Evolutionary conservation across 169 alveolate species (phyloP), one percentile per base, ranked within the genome.

Genomic region (Plasmodium coatneyi): DNA sequence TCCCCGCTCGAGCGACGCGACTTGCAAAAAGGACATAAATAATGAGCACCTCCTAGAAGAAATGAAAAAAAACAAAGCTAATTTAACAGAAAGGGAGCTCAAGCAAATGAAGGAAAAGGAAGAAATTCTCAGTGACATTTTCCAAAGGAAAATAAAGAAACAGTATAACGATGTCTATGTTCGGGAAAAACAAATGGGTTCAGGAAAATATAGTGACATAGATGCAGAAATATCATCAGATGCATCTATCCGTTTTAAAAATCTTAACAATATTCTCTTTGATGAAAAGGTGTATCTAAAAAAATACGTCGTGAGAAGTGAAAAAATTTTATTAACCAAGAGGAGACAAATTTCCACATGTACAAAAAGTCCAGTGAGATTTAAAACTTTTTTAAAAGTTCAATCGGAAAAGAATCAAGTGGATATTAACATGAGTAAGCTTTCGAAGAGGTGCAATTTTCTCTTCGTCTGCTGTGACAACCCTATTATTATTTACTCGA

Each of bases 221-320:
- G 82, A 66, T 66, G 76, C 30, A 66, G 76, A 66, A 22, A 25
- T 30, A 5, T 80, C 84, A 9, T 41, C 95, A 22, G 71, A 80
- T 30, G 74, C 39, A 22, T 43, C 83, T 36, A 30, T 46, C 6
- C 70, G 71, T 7, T 78, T 87, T 87, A 74, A 81, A 5, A 56
- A 90, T 71, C 25, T 90, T 0, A 80, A 90, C 32, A 90, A 90
- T 41, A 46, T 90, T 3, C 71, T 90, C 34, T 90, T 90, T 80
- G 95, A 90, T 80, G 84, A 90, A 80, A 81, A 90, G 39, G 56
- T 34, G 32, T 90, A 80, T 71, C 10, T 90, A 90, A 79, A 90
- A 72, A 90, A n/a, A 3, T 70, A 90, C 74, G 78, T 90, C 10
- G 30, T 90, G 5, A 43, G 54, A 52, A 80, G 92, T 80, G 36